These are phyloP conservation scores for Kwoniella sp. DNA, from an alignment of 768 basidiomycete species.

Conservation along the genomic window DNA sequence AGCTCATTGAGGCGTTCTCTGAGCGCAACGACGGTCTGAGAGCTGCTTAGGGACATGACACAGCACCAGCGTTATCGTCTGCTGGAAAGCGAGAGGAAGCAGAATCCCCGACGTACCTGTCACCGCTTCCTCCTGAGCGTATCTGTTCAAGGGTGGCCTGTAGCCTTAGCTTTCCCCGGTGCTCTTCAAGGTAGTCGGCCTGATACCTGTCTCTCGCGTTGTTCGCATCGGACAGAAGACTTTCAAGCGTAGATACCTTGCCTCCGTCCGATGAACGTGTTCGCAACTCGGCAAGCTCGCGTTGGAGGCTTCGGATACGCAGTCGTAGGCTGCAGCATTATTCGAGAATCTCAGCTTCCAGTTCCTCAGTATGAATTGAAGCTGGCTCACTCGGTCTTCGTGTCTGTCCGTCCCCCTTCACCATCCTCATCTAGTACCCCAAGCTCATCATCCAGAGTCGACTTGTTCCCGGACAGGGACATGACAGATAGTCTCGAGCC, in stretches of 20 bases:
- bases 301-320: constrained; percentile 75
- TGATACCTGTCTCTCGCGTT: constrained; percentile 88
- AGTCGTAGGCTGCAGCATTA: constrained; percentile 65
- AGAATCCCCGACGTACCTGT: constrained; percentile 65
- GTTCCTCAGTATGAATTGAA: not conserved
- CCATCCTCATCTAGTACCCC: constrained; percentile 63
- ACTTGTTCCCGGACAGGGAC: constrained; percentile 3
- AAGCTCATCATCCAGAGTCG: constrained; percentile 17
- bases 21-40: constrained; percentile 9
- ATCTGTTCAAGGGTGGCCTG: constrained; percentile 86
- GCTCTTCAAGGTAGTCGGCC: constrained; percentile 78
- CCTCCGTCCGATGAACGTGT: constrained; percentile 73
- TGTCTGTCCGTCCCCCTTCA: constrained; percentile 73
- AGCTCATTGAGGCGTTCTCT: constrained; percentile 73
- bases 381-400: constrained; percentile 61
- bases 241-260: constrained; percentile 81
- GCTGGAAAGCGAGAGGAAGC: not conserved
- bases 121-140: constrained; percentile 76
- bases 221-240: constrained; percentile 85
- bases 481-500: constrained; percentile 11
- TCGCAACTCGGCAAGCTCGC: constrained; percentile 75
- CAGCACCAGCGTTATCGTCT: not conserved
- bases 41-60: not conserved
- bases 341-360: not conserved
- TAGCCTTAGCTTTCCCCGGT: constrained; percentile 77